Percentiles rank a stretch among this genome's conserved stretches.
Evolutionary conservation across 306 rosid genomes (phyloP).

Genomic region (Glycine soja): DNA sequence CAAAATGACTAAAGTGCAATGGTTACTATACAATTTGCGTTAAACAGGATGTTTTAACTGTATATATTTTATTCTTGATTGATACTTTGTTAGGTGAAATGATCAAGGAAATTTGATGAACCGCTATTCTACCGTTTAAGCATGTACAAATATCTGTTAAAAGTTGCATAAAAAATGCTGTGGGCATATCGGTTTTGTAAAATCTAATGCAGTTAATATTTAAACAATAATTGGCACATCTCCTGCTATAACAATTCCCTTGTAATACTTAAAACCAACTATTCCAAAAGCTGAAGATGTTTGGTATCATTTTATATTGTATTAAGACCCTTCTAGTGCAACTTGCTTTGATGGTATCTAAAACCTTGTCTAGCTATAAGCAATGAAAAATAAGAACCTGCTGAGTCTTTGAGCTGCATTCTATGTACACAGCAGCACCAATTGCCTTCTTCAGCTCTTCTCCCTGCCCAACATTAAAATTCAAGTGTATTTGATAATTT

Average conservation of each 20-base stretch:
- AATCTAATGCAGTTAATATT: neutral
- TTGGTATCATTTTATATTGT: neutral
- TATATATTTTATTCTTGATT: conserved; percentile 2
- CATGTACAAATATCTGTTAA: neutral
- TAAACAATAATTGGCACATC: neutral
- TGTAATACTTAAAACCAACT: neutral
- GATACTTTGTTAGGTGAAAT: neutral
- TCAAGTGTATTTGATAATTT: neutral
- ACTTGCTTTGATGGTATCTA: neutral
- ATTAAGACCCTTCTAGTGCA: neutral
- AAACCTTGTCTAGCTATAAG: conserved; percentile 1
- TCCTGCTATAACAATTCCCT: neutral
- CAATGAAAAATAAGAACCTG: conserved; percentile 58
- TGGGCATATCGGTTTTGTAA: neutral
- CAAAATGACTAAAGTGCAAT: conserved; percentile 4
- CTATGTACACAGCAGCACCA: conserved; percentile 90
- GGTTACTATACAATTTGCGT: neutral
- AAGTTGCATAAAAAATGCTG: neutral
- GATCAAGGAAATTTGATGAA: neutral
- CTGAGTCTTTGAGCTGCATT: conserved; percentile 97
- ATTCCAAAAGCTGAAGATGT: neutral
- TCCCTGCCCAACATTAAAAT: conserved; percentile 63
- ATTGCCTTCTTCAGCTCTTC: conserved; percentile 92
- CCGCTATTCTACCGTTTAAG: neutral
- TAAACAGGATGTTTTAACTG: neutral